These are phyloP conservation scores for Bruguiera gymnorhiza DNA, from an alignment of 345 rosid species.

Conservation along the genomic window DNA sequence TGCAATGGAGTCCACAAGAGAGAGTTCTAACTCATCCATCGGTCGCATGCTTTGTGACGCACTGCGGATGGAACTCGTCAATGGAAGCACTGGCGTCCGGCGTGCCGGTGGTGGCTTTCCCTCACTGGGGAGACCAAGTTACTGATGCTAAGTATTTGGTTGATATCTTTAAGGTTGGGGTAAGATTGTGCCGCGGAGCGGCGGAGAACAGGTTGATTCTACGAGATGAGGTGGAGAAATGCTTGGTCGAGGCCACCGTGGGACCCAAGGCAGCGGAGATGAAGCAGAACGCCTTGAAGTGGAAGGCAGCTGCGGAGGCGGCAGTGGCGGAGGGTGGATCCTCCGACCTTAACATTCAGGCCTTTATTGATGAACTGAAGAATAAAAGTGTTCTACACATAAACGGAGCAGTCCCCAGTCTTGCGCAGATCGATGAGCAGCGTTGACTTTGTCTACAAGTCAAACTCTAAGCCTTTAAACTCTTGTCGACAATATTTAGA, in stretches of 20 bases:
- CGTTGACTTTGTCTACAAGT: too few relatives aligned
- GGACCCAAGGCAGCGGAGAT: conserved; percentile 56
- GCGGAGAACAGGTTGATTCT: conserved; percentile 49
- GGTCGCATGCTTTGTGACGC: conserved; percentile 67
- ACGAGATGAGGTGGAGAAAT: conserved; percentile 63
- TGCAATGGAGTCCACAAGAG: conserved; percentile 82
- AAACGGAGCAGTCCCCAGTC: neutral
- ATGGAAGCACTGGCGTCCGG: conserved; percentile 71
- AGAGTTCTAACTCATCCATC: conserved; percentile 65
- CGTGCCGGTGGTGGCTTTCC: conserved; percentile 61
- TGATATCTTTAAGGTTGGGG: conserved; percentile 59
- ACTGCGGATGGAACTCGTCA: conserved; percentile 93
- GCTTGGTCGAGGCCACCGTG: conserved; percentile 46
- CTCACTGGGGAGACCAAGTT: conserved; percentile 90
- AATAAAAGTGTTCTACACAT: conserved; percentile 12
- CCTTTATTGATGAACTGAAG: conserved; percentile 61
- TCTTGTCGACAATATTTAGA: too few relatives aligned
- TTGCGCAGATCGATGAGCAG: neutral
- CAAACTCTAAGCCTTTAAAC: too few relatives aligned
- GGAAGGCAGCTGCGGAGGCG: conserved; percentile 66
- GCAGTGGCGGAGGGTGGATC: conserved; percentile 82
- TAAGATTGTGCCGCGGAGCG: conserved; percentile 66
- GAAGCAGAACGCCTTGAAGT: conserved; percentile 54
- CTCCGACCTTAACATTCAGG: conserved; percentile 54
- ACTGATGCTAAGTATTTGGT: conserved; percentile 64